Base-by-base conservation (phyloP, 805 yeast species). In the Dipodascus geniculatus region DNA sequence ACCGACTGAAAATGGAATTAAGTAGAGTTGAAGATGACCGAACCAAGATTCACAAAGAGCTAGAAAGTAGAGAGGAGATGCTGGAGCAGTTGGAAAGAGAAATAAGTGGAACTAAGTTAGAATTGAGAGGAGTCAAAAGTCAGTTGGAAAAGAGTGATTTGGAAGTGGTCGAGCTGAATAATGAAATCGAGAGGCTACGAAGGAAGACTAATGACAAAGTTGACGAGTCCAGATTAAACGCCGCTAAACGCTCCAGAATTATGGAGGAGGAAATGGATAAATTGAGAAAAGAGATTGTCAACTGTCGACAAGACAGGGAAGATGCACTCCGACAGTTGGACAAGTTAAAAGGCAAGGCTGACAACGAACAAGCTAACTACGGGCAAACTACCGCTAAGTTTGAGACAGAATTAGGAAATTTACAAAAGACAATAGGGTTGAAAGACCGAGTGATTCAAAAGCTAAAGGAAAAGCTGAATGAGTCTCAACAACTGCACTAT, bases 231-330 rank as follows among this genome's bases (percentile, higher is more conserved):
- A 28, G 33, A 11, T 6, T 11, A 6, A 11, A 28, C 6, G 33
- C 33, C 9, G 33, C 11, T 28, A 28, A 11, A 11, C 11, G 19
- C 8, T 3, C 4, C 44, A 14, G 19, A 6, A 17, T 11, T 9
- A 38, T 38, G 17, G 44, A 38, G 20, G 44, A 38, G 20, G 44
- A 38, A 4, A 14, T 38, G 20, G 20, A n/a, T 38, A 3, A 6
- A 17, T n/a, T 17, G 20, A 14, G 19, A 38, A 38, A 38, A n/a
- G 96, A 88, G 61, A 83, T 91, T 68, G 88, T 93, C 70, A 89
- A 90, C 68, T 97, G 91, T 64, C 93, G 93, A 72, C 88, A 85
- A 67, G 97, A 91, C 62, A 93, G 93, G 71, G 90, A 93, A 70
- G 87, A 87, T 64, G 91, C 91, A 68, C 93, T 93, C 71, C 87